Base-by-base conservation (phyloP, 441 rosid genomes). In the Syzygium malaccense region DNA sequence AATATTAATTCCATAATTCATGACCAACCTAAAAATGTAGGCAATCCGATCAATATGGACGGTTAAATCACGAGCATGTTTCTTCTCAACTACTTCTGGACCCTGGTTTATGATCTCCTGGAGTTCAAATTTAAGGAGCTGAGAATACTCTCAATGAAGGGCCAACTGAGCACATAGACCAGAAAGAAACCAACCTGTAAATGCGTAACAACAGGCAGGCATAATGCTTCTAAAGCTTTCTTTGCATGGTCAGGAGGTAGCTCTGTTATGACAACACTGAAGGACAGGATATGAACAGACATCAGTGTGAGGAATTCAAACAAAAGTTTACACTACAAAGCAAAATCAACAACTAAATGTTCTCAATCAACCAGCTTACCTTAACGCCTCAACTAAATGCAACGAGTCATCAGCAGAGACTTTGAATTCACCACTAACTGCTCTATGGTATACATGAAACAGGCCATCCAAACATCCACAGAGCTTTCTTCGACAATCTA, bases 31-130 rank as follows among this genome's bases (percentile, higher is more conserved):
- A 93, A 98, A 98, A 91, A 98, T 96, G 93, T 94, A 96, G 85
- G 99, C 99, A 92, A 98, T 94, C 71, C 99, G 96, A 91, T 98
- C 99, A 89, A 97, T 96, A 92, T 96, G 97, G 91, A 98, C 95
- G 15, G 99, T 97, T 91, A 98, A 90, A 88, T 98, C 99, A 14
- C 97, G 97, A 87, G 99, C 96, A 93, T 93, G 99, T 92, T 95
- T 98, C 96, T 97, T 97, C 89, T 93, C 98, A 92, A 98, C 92
- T 90, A 93, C 90, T 93, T 96, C 98, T 89, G 93, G 92, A 75
- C 98, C 98, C 64, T 94, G 97, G 93, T 91, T 94, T 90, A 96
- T 90, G 37, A 93, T 91, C 93, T 95, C 98, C 99, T 98, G 96
- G 85, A 88, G 89, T 85, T 55, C 89, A 89, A 62, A 51, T 85